Evolutionary conservation across 2,329 filamentous ascomycete genomes (phyloP).

Genomic region (Aspergillus awamori): DNA sequence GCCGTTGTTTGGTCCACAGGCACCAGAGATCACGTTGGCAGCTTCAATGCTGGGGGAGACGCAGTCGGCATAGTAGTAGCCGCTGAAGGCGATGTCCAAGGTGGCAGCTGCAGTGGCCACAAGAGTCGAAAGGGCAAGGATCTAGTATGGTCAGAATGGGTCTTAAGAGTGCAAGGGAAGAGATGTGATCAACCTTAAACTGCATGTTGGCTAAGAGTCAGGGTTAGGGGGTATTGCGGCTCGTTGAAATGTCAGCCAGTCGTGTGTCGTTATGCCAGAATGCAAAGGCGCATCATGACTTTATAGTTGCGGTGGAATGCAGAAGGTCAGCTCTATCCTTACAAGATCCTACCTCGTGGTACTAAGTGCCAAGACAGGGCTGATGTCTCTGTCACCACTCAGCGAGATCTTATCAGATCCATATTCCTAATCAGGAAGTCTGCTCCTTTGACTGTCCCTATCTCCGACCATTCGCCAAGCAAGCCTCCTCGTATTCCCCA

Average conservation of each 20-base stretch:
- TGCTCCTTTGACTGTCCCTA: not conserved
- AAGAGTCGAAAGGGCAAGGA: not conserved
- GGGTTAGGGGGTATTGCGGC: not conserved
- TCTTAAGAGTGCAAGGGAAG: not conserved
- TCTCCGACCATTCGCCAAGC: not conserved
- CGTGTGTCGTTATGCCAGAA: not conserved
- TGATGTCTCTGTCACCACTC: not conserved
- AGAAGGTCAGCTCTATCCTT: not conserved
- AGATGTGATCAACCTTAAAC: not conserved
- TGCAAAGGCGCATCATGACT: not conserved
- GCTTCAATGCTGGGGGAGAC: constrained; percentile 4
- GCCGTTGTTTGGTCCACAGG: not conserved
- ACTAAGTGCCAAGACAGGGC: not conserved
- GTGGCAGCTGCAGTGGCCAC: not conserved
- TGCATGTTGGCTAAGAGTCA: not conserved
- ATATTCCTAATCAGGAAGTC: constrained; percentile 4
- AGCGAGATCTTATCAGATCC: constrained; percentile 11
- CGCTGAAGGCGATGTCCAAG: constrained; percentile 2
- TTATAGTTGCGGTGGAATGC: not conserved
- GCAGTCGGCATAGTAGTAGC: constrained; percentile 4
- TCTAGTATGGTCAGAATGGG: not conserved
- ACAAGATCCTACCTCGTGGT: not conserved
- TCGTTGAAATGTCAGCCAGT: not conserved
- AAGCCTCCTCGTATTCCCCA: constrained; percentile 1
- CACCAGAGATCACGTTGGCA: constrained; percentile 7